phyloP scores from a whole-genome alignment of 2,329 filamentous ascomycete genomes.

The Aspergillus ochraceoroseus region DNA sequence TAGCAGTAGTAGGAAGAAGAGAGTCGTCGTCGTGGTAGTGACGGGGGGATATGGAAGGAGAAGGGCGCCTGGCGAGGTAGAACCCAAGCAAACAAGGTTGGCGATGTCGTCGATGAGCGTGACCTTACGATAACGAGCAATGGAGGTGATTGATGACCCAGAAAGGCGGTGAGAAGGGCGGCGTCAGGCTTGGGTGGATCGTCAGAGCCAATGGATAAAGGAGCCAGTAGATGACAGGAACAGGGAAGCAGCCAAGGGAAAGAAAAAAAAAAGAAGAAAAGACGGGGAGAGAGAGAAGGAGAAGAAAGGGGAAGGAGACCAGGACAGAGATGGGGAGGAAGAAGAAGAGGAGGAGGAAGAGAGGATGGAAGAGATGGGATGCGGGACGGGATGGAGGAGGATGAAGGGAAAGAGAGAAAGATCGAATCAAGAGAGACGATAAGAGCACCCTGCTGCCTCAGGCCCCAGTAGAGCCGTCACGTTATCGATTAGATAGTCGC shows the following conservation, averaged over 20 bases:
- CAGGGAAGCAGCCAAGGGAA: neutral
- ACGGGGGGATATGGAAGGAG: slow-evolving; percentile 17
- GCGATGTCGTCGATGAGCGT: slow-evolving; percentile 22
- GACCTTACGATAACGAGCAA: slow-evolving; percentile 33
- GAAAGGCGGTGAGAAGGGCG: slow-evolving; percentile 35
- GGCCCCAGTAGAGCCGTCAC: slow-evolving; percentile 4
- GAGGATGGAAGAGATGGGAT: slow-evolving; percentile 3
- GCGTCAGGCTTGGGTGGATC: slow-evolving; percentile 22
- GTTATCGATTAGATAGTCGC: slow-evolving; percentile 16
- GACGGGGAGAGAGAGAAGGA: no score
- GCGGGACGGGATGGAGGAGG: no score
- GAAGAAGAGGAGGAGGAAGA: neutral
- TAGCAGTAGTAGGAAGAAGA: no score
- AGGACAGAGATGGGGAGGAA: neutral
- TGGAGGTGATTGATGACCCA: slow-evolving; percentile 20
- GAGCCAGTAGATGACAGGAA: no score
- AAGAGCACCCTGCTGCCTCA: slow-evolving; percentile 1
- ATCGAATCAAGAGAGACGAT: neutral
- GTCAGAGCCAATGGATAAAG: no score
- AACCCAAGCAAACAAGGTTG: slow-evolving; percentile 22
- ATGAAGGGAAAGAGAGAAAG: neutral
- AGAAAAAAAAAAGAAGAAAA: neutral
- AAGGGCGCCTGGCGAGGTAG: neutral
- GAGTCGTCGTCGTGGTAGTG: no score
- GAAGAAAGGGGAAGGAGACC: slow-evolving; percentile 4